Base-by-base conservation (phyloP, 1,139 yeast species). In the Geotrichum citri-aurantii region DNA sequence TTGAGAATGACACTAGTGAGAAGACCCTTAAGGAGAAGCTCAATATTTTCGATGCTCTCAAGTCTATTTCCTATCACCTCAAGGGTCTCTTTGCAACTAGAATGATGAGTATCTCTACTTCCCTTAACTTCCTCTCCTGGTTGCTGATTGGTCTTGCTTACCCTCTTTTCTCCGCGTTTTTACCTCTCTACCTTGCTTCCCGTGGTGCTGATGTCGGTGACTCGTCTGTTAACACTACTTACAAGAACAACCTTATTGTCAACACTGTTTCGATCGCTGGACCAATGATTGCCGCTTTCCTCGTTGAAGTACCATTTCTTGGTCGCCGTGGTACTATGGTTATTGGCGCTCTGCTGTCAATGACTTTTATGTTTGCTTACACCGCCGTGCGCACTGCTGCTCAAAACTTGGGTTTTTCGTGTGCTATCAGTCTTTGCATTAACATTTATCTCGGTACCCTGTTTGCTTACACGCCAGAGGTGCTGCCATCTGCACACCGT, bases 251-350 rank as follows among this genome's bases (percentile, higher is more conserved):
- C 51, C 71, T 80, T 54, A 75, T 84, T 56, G 78, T 79, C 52
- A 80, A 80, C 64, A 75, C 78, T 37, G 75, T 77, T 29, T 78
- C 83, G 46, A 80, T 81, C 46, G 78, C 79, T 57, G 88, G 88
- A 10, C 87, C 88, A 7, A 63, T 81, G 17, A 69, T 83, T 51
- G 87, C 82, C 5, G 84, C 81, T 52, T 71, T 69, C 4, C 24
- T 69, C 72, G 63, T 65, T 46, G 71, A 73, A 54, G 67, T 80
- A 61, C 84, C 82, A 2, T 66, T 65, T 23, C 63, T 81, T 42
- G 87, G 87, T 8, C 74, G 86, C 64, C 74, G 82, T 63, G 86
- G 85, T 5, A 76, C 83, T 2, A 73, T 83, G 77, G 74, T 74
- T 17, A 71, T 83, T 58, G 85, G 86, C 19, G 83, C 83, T 0